These are phyloP conservation scores for Ilex aquifolium DNA, from an alignment of 257 asterid genomes.

Conservation along the genomic window DNA sequence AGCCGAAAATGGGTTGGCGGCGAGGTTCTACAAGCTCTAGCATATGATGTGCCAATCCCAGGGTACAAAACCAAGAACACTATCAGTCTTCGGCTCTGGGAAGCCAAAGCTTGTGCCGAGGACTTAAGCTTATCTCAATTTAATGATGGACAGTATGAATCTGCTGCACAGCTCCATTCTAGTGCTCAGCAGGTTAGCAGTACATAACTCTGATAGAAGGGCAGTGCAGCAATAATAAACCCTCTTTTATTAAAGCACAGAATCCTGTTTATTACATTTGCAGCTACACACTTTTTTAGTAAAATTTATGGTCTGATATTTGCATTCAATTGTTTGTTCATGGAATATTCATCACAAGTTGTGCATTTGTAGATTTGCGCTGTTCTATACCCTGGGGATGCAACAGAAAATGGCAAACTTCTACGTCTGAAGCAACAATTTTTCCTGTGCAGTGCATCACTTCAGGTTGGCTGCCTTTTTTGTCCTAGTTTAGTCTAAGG, in stretches of 20 bases:
- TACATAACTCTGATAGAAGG: neutral
- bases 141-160: slow-evolving; percentile 93
- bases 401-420: slow-evolving; percentile 89
- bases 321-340: slow-evolving; percentile 7
- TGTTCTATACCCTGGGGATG: slow-evolving; percentile 97
- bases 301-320: slow-evolving; percentile 7
- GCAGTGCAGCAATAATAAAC: too few species aligned
- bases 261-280: slow-evolving; percentile 5
- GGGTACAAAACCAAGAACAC: slow-evolving; percentile 98
- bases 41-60: slow-evolving; percentile 99
- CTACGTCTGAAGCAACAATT: slow-evolving; percentile 91
- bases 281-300: slow-evolving; percentile 6
- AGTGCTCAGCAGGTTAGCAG: slow-evolving; percentile 83
- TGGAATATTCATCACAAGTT: slow-evolving; percentile 8
- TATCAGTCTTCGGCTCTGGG: slow-evolving; percentile 97
- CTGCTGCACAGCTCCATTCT: slow-evolving; percentile 93
- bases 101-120: slow-evolving; percentile 83
- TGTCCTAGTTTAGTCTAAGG: neutral
- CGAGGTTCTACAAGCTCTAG: slow-evolving; percentile 89
- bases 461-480: slow-evolving; percentile 59
- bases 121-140: slow-evolving; percentile 86
- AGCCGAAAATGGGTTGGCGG: slow-evolving; percentile 98
- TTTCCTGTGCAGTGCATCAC: slow-evolving; percentile 98
- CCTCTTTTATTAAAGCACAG: too few species aligned
- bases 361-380: slow-evolving; percentile 76